These are phyloP conservation scores for Coriaria nepalensis DNA, from an alignment of 306 rosid species.

Conservation along the genomic window DNA sequence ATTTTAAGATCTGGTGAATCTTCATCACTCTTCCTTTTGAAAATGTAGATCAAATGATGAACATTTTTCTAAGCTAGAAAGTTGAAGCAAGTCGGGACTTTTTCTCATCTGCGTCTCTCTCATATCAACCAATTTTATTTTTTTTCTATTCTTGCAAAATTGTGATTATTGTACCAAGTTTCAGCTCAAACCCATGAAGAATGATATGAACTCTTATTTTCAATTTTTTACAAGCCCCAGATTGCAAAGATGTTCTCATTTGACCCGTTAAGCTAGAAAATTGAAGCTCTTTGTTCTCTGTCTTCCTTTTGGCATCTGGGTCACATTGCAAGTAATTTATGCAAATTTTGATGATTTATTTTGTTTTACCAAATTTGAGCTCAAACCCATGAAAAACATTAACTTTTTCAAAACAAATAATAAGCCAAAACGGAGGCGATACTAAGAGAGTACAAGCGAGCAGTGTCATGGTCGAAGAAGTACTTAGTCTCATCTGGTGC, in stretches of 20 bases:
- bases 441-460: slow-evolving; percentile 79
- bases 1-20: background rate
- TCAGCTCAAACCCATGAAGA: slow-evolving; percentile 16
- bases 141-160: slow-evolving; percentile 9
- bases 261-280: too few species aligned
- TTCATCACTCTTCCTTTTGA: background rate
- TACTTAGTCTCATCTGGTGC: slow-evolving; percentile 81
- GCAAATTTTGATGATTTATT: slow-evolving; percentile 4
- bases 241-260: too few species aligned
- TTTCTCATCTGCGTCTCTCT: slow-evolving; percentile 14
- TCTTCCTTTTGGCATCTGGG: too few species aligned
- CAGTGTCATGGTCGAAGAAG: slow-evolving; percentile 94
- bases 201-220: background rate
- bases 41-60: slow-evolving; percentile 35
- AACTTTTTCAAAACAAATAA: slow-evolving; percentile 46
- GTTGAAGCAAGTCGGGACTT: slow-evolving; percentile 3
- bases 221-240: too few species aligned
- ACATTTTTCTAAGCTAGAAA: slow-evolving; percentile 5
- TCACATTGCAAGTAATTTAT: too few species aligned
- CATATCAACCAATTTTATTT: slow-evolving; percentile 11
- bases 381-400: slow-evolving; percentile 44
- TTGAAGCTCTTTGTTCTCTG: too few species aligned
- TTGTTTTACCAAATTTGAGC: too few species aligned
- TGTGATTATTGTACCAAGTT: slow-evolving; percentile 29
- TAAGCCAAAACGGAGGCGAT: slow-evolving; percentile 37